Percentiles rank a stretch among this genome's conserved stretches.
phyloP scores from a whole-genome alignment of 2,329 filamentous ascomycete species.

The Diaporthe amygdali region DNA sequence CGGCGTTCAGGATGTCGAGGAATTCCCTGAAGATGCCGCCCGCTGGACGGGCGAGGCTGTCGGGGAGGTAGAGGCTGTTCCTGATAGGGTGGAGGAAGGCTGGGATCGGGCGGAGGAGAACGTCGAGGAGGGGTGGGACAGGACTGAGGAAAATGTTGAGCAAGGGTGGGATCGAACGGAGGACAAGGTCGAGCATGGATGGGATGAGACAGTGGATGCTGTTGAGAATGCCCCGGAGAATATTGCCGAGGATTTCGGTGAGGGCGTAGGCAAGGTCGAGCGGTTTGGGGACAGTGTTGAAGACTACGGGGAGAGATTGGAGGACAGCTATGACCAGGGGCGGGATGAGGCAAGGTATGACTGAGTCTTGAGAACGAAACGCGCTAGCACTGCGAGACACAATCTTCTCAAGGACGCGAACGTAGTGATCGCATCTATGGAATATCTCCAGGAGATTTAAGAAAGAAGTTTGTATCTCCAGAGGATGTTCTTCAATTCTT shows the following conservation, averaged over 20 bases:
- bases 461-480: no score
- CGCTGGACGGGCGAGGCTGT: constrained; percentile 22
- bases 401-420: no score
- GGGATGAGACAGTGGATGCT: constrained; percentile 18
- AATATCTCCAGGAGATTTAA: no score
- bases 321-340: constrained; percentile 20
- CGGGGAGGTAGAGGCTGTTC: constrained; percentile 12
- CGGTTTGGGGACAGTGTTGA: constrained; percentile 15
- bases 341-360: constrained; percentile 23
- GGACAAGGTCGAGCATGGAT: constrained; percentile 32
- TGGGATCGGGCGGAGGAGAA: constrained; percentile 14
- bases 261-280: constrained; percentile 19
- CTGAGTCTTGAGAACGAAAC: neutral
- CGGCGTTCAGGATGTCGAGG: constrained; percentile 15
- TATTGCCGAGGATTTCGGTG: constrained; percentile 12
- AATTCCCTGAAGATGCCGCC: constrained; percentile 20
- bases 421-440: no score
- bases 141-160: constrained; percentile 7
- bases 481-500: no score
- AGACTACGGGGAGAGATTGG: neutral
- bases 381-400: no score
- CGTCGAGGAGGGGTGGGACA: constrained; percentile 16
- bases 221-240: constrained; percentile 22
- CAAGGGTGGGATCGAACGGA: constrained; percentile 18
- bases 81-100: neutral